These are phyloP conservation scores for Cryptosporidium tyzzeri DNA, from an alignment of 169 alveolate genomes.

Conservation along the genomic window DNA sequence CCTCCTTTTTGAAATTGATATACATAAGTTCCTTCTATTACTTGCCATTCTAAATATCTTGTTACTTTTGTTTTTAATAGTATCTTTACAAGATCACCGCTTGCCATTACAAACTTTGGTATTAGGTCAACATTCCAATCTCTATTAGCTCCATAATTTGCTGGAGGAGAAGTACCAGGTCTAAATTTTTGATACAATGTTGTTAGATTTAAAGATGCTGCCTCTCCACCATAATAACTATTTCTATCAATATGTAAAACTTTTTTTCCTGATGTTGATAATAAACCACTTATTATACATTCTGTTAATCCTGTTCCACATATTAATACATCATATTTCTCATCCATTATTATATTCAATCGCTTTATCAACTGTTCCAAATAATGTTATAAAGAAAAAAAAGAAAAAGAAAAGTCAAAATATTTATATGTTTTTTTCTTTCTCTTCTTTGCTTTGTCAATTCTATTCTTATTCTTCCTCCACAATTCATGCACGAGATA, in stretches of 20 bases:
- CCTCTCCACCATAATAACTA: constrained; percentile 97
- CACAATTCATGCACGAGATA: neutral
- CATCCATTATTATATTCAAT: constrained; percentile 34
- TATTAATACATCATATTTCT: constrained; percentile 86
- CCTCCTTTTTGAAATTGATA: constrained; percentile 96
- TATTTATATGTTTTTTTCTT: neutral
- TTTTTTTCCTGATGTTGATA: constrained; percentile 93
- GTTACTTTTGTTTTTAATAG: constrained; percentile 95
- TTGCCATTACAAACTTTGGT: constrained; percentile 98
- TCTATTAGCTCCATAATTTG: constrained; percentile 93
- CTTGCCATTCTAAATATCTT: constrained; percentile 95
- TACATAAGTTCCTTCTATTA: constrained; percentile 97
- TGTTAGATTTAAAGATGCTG: constrained; percentile 97
- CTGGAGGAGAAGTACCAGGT: constrained; percentile 91
- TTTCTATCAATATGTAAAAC: constrained; percentile 97
- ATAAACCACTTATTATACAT: constrained; percentile 96
- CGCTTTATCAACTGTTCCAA: too few relatives aligned
- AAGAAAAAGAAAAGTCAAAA: neutral
- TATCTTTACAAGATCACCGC: constrained; percentile 96
- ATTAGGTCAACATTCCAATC: constrained; percentile 99
- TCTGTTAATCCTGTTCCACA: constrained; percentile 99
- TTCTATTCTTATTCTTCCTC: neutral
- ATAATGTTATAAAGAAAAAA: neutral
- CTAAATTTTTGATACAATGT: constrained; percentile 93
- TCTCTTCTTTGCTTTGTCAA: neutral